A percentile compares a stretch with the other conserved stretches of the same genome.
Conservation (phyloP, 139 green algal genomes). For the Pleodorina starrii region DNA sequence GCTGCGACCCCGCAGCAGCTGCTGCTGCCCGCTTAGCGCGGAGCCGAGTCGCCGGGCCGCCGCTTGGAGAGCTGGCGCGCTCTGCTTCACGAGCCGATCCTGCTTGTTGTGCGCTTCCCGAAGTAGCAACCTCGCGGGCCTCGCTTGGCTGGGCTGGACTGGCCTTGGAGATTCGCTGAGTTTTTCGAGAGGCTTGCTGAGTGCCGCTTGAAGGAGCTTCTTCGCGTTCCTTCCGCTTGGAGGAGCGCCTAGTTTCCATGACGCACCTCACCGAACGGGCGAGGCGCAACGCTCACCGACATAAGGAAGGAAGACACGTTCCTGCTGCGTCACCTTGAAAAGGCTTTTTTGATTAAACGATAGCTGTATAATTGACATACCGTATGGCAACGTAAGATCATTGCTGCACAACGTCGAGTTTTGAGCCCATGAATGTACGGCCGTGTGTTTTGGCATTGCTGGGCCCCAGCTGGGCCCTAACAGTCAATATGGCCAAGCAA, state of each 20-base stretch:
- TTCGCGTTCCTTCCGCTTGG: constrained; percentile 64
- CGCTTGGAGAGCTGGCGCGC: not conserved
- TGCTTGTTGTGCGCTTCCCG: not conserved
- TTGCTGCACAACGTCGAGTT: too few relatives aligned
- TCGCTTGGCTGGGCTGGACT: not conserved
- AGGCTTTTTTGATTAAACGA: not conserved
- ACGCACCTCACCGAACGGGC: constrained; percentile 36
- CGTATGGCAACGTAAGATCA: too few relatives aligned
- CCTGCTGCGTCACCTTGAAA: not conserved
- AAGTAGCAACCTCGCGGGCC: not conserved
- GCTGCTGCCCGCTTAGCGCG: not conserved
- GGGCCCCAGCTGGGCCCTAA: too few relatives aligned
- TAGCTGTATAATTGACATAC: too few relatives aligned
- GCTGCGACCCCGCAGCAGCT: not conserved
- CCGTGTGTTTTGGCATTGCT: too few relatives aligned
- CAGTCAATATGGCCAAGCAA: too few relatives aligned
- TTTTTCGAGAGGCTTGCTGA: constrained; percentile 49
- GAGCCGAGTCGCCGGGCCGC: not conserved
- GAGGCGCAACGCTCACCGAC: constrained; percentile 37
- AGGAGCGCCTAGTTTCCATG: constrained; percentile 59
- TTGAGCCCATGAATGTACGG: too few relatives aligned
- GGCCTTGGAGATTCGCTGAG: constrained; percentile 11
- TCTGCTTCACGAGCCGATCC: constrained; percentile 19
- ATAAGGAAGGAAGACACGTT: constrained; percentile 24
- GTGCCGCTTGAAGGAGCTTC: constrained; percentile 23